Evolutionary conservation across 2,329 filamentous ascomycete genomes (phyloP).

Genomic region (Beauveria bassiana): DNA sequence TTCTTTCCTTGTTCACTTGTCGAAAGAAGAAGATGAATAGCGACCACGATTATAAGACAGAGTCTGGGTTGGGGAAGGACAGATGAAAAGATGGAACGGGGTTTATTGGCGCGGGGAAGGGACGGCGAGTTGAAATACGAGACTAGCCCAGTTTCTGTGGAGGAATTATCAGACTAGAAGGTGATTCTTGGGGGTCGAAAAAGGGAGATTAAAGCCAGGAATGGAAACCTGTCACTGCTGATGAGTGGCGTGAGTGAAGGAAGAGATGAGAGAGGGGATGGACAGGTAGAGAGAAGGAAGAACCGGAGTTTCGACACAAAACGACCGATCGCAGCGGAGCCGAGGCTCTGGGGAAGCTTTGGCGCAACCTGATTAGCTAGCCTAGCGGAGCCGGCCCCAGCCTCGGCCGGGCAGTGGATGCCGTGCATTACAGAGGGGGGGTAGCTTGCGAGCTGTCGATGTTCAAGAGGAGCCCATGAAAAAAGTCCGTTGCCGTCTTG

Average conservation of each 20-base stretch:
- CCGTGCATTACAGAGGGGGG: neutral
- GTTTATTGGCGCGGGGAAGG: neutral
- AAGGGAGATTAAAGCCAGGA: neutral
- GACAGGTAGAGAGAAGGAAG: neutral
- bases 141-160: neutral
- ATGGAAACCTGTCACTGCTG: neutral
- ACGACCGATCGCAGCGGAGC: neutral
- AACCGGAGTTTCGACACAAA: conserved; percentile 6
- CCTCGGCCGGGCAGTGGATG: conserved; percentile 2
- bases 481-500: neutral
- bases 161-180: neutral
- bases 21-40: neutral
- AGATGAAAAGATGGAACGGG: conserved; percentile 1
- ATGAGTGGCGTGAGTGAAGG: neutral
- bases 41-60: neutral
- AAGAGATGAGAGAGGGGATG: neutral
- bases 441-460: neutral
- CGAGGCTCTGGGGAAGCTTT: conserved; percentile 14
- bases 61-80: neutral
- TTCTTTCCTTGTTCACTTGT: neutral
- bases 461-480: neutral
- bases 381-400: neutral
- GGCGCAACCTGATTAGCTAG: conserved; percentile 7
- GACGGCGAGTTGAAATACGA: conserved; percentile 2
- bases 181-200: neutral